Evolutionary conservation across 73 alveolate genomes (phyloP), one percentile per base, ranked within the genome.

Genomic region (Symbiodinium natans): DNA sequence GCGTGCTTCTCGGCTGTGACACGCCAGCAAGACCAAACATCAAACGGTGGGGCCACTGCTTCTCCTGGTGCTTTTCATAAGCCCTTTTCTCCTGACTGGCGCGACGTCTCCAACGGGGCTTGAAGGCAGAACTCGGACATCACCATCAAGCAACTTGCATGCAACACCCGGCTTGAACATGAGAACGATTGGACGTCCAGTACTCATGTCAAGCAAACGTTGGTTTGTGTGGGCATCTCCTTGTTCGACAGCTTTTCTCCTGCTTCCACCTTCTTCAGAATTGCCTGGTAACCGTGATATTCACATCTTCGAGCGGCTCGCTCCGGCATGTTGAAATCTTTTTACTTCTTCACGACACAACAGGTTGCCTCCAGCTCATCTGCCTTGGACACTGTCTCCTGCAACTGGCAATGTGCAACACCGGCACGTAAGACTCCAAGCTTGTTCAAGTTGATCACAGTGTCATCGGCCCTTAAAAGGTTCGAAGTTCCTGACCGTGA

Each of bases 241-340:
- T 90, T 92, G 92, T 74, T 80, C 17, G 92, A 77, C 73, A 92
- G 56, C 98, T 75, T 77, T 41, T 92, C 98, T 1, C 98, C 98
- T 7, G 90, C 92, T 40, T 92, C 98, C 15, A 85, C 98, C 83
- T 92, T 92, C 82, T 74, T 80, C 33, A 92, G 84, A 52, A 92
- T 46, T 27, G 98, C 98, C 98, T 92, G 39, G 80, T n/a, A 54
- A 21, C 74, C 74, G 74, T 15, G 74, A 54, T 54, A 11, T 54
- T 21, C 74, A 54, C 74, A 54, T 21, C 74, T 15, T 21, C 74
- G 74, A 54, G 21, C 74, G 74, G 74, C n/a, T n/a, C n/a, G n/a
- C n/a, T n/a, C n/a, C n/a, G n/a, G n/a, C n/a, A n/a, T n/a, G n/a
- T n/a, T n/a, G n/a, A n/a, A n/a, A n/a, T n/a, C n/a, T n/a, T n/a